Evolutionary conservation across 768 basidiomycete species (phyloP).

Genomic region (Tephrocybe sp.): DNA sequence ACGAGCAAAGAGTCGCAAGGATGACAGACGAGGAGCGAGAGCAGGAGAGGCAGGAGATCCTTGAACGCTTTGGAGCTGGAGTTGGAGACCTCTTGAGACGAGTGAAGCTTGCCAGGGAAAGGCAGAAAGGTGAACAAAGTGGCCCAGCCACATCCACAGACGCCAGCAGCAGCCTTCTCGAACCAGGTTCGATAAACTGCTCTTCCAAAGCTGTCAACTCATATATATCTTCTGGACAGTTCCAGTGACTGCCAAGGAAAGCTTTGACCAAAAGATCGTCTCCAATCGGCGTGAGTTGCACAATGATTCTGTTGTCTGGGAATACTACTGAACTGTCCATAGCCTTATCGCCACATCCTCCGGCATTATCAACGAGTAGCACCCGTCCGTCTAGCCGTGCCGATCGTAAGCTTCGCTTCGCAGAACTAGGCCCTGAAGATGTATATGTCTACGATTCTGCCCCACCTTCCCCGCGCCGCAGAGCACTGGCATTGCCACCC

Average conservation of each 20-base stretch:
- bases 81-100: constrained; percentile 60
- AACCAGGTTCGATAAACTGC: constrained; percentile 16
- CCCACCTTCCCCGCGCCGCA: constrained; percentile 70
- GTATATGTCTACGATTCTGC: constrained; percentile 82
- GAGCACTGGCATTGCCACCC: constrained; percentile 56
- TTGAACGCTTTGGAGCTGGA: constrained; percentile 69
- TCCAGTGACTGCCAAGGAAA: constrained; percentile 17
- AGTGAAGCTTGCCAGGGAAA: constrained; percentile 47
- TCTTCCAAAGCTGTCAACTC: neutral
- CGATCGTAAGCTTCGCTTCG: constrained; percentile 67
- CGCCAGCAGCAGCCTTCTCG: constrained; percentile 4
- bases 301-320: neutral
- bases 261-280: constrained; percentile 1
- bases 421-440: constrained; percentile 69
- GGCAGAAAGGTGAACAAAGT: constrained; percentile 25
- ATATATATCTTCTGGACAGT: constrained; percentile 2
- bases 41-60: constrained; percentile 59
- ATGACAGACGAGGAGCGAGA: constrained; percentile 76
- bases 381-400: constrained; percentile 61
- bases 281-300: constrained; percentile 14
- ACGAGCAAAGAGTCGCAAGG: constrained; percentile 52
- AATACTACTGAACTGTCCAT: too few species aligned
- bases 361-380: constrained; percentile 46
- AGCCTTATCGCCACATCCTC: constrained; percentile 38
- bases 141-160: neutral